Evolutionary conservation across 805 yeast species (phyloP).

Genomic region (Candida suzukii): DNA sequence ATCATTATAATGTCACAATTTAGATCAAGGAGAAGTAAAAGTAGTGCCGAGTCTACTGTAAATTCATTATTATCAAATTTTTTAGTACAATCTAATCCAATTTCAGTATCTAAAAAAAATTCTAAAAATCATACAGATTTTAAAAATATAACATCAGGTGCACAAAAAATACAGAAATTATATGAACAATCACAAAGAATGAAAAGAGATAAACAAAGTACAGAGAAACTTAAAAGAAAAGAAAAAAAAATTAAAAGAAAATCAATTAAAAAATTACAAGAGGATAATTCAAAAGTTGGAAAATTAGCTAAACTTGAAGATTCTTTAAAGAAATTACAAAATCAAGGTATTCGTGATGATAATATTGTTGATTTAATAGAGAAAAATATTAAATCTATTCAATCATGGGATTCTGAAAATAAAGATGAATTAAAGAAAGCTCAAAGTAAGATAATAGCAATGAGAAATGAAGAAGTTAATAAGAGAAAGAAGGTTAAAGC

Average conservation of each 20-base stretch:
- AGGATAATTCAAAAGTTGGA: slow-evolving; percentile 10
- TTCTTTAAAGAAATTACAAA: slow-evolving; percentile 6
- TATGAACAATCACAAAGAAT: slow-evolving; percentile 10
- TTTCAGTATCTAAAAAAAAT: slow-evolving; percentile 3
- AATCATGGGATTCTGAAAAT: slow-evolving; percentile 33
- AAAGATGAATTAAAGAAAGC: slow-evolving; percentile 33
- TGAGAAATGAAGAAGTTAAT: slow-evolving; percentile 36
- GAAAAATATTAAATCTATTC: slow-evolving; percentile 29
- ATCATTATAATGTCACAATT: slow-evolving; percentile 3
- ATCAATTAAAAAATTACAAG: slow-evolving; percentile 8
- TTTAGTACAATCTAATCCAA: slow-evolving; percentile 13
- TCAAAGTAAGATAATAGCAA: slow-evolving; percentile 34
- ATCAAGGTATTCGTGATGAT: slow-evolving; percentile 31
- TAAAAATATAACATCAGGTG: slow-evolving; percentile 10
- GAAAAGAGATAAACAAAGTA: slow-evolving; percentile 8
- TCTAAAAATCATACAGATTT: slow-evolving; percentile 2
- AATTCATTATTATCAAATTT: slow-evolving; percentile 19
- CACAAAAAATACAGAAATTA: slow-evolving; percentile 18
- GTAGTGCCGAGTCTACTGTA: slow-evolving; percentile 15
- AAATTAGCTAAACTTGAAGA: slow-evolving; percentile 14
- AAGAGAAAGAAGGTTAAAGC: slow-evolving; percentile 27
- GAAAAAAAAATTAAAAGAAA: slow-evolving; percentile 11
- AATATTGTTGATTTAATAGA: slow-evolving; percentile 27
- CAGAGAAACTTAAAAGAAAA: slow-evolving; percentile 11
- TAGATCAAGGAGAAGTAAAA: slow-evolving; percentile 11